phyloP scores from a whole-genome alignment of 768 basidiomycete species.

The Calocybe cyanea region DNA sequence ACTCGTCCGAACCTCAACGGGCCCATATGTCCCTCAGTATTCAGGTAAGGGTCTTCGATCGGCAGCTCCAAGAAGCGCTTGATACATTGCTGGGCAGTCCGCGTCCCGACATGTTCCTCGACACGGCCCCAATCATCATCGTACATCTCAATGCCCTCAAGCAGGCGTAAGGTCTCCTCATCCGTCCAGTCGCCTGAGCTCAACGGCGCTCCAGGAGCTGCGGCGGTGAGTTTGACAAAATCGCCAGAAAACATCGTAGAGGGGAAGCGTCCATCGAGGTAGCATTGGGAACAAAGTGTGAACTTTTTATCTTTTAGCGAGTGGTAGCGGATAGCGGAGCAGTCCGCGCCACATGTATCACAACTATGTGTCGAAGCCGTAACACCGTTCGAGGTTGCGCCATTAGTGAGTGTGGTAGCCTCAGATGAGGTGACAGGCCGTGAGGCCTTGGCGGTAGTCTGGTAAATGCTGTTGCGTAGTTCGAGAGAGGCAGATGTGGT shows the following conservation, averaged over 20 bases:
- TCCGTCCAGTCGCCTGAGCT: constrained; percentile 72
- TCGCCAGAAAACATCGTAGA: constrained; percentile 95
- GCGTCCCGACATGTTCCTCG: constrained; percentile 89
- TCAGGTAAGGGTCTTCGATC: constrained; percentile 92
- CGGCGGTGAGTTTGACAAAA: constrained; percentile 79
- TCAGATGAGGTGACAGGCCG: constrained; percentile 64
- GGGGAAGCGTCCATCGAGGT: constrained; percentile 95
- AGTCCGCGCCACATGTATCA: constrained; percentile 94
- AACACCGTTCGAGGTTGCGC: constrained; percentile 37
- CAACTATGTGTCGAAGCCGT: constrained; percentile 60
- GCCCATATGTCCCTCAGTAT: constrained; percentile 72
- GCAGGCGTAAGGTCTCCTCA: constrained; percentile 79
- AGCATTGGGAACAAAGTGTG: constrained; percentile 88
- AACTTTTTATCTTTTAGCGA: constrained; percentile 90
- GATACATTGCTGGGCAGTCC: constrained; percentile 92
- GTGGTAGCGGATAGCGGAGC: constrained; percentile 85
- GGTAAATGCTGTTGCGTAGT: constrained; percentile 84
- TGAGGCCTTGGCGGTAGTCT: constrained; percentile 82
- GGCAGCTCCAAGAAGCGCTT: constrained; percentile 93
- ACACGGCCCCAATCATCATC: constrained; percentile 96
- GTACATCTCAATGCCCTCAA: constrained; percentile 98
- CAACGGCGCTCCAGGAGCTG: constrained; percentile 36
- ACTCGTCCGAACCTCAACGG: constrained; percentile 71
- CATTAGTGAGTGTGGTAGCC: constrained; percentile 61
- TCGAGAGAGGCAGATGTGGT: constrained; percentile 74